Conservation (phyloP, 169 alveolate genomes). For the Plasmodium chabaudi region DNA sequence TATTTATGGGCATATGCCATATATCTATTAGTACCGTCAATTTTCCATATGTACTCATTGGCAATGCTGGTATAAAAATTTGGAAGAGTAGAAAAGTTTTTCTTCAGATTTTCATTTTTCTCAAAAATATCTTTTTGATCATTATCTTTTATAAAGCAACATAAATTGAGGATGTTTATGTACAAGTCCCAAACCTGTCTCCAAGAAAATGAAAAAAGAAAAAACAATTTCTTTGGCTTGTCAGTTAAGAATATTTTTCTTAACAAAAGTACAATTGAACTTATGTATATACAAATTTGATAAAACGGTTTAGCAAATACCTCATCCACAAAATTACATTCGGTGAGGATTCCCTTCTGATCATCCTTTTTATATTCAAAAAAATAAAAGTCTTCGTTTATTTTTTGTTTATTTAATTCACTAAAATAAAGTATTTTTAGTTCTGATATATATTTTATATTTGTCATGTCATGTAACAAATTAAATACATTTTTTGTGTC, state of each 20-base stretch:
- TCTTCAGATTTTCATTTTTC: conserved; percentile 43
- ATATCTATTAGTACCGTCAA: conserved; percentile 11
- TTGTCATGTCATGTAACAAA: conserved; percentile 5
- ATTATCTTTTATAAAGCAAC: conserved; percentile 26
- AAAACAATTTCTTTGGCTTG: neutral
- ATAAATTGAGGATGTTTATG: conserved; percentile 19
- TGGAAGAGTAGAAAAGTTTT: conserved; percentile 38
- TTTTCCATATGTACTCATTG: conserved; percentile 42
- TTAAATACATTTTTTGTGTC: conserved; percentile 18
- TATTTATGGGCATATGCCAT: no score
- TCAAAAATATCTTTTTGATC: conserved; percentile 35
- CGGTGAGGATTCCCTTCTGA: conserved; percentile 17
- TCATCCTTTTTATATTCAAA: conserved; percentile 45
- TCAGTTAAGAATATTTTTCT: neutral
- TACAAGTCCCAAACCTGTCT: conserved; percentile 67
- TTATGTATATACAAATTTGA: neutral
- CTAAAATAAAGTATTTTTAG: conserved; percentile 34
- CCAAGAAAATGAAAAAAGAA: neutral
- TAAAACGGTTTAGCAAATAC: neutral
- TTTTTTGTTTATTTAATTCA: conserved; percentile 33
- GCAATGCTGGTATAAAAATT: conserved; percentile 28
- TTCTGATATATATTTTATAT: neutral
- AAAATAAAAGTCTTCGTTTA: conserved; percentile 34
- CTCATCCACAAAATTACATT: conserved; percentile 39
- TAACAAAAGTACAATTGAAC: neutral